These are phyloP conservation scores for Asterophora parasitica DNA, from an alignment of 768 basidiomycete species.

Conservation along the genomic window DNA sequence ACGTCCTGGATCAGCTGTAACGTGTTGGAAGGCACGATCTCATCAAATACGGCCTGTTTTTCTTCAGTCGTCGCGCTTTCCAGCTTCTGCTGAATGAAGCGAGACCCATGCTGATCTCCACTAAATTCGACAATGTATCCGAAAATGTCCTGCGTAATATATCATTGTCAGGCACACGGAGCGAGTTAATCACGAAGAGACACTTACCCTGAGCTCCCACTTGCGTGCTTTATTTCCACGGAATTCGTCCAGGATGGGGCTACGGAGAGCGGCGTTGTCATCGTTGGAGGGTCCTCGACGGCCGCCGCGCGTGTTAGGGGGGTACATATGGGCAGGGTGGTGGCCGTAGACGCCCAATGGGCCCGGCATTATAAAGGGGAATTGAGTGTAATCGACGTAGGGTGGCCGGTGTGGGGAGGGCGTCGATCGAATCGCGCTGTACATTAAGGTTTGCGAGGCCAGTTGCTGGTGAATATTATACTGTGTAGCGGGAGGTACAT, in stretches of 20 bases:
- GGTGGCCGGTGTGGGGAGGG: conserved; percentile 39
- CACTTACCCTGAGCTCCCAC: conserved; percentile 75
- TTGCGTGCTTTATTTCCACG: conserved; percentile 70
- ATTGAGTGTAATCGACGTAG: conserved; percentile 50
- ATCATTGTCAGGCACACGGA: conserved; percentile 13
- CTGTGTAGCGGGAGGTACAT: conserved; percentile 23
- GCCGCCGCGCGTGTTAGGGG: conserved; percentile 35
- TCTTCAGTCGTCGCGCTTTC: conserved; percentile 75
- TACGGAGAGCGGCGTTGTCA: conserved; percentile 40
- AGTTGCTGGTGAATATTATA: conserved; percentile 47
- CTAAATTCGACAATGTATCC: conserved; percentile 90
- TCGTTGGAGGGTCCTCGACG: conserved; percentile 42
- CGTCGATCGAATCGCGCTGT: conserved; percentile 35
- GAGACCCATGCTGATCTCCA: conserved; percentile 94
- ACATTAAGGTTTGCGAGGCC: conserved; percentile 35
- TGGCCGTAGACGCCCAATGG: conserved; percentile 40
- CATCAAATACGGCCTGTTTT: conserved; percentile 75
- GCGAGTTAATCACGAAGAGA: conserved; percentile 1
- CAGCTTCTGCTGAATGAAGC: conserved; percentile 90
- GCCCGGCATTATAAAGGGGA: conserved; percentile 40
- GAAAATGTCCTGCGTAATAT: conserved; percentile 64
- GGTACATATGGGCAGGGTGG: conserved; percentile 29
- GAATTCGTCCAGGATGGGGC: conserved; percentile 80
- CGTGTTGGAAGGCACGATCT: conserved; percentile 75
- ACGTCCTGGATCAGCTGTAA: conserved; percentile 84